phyloP scores from a whole-genome alignment of 2,329 filamentous ascomycete genomes.

The Byssoonygena ceratinophila region DNA sequence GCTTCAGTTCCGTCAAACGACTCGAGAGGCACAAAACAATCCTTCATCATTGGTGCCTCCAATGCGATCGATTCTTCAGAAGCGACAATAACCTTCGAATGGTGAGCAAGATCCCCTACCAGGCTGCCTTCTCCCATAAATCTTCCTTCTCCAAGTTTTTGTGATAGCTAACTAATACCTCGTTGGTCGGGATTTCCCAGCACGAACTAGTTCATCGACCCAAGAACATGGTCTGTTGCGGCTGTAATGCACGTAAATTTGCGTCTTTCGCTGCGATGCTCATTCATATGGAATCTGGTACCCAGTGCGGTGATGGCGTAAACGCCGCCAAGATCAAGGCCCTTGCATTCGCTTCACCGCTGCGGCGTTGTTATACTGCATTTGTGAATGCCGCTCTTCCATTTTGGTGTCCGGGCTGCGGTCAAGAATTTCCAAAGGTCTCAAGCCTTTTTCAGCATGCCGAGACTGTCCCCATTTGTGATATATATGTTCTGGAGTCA shows the following conservation, averaged over 20 bases:
- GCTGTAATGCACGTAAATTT: constrained; percentile 18
- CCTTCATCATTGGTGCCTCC: constrained; percentile 1
- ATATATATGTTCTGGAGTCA: background rate
- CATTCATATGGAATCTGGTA: constrained; percentile 22
- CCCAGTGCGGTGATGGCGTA: constrained; percentile 14
- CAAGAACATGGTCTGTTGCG: constrained; percentile 16
- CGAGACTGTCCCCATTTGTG: constrained; percentile 11
- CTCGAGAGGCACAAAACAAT: background rate
- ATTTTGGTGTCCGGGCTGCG: constrained; percentile 18
- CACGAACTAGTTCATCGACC: constrained; percentile 19
- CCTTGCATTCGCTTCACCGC: background rate
- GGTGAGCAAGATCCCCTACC: constrained; percentile 9
- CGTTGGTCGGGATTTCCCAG: constrained; percentile 7
- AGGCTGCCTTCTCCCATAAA: background rate
- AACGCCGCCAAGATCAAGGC: background rate
- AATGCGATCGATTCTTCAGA: constrained; percentile 15
- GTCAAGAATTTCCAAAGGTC: constrained; percentile 12
- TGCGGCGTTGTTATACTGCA: background rate
- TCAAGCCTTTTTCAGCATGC: constrained; percentile 21
- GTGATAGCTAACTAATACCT: background rate
- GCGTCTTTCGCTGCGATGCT: constrained; percentile 21
- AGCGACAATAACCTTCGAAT: constrained; percentile 17
- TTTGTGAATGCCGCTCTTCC: background rate
- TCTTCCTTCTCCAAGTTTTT: background rate
- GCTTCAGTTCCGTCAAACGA: background rate